These are phyloP conservation scores for Thielaviopsis punctulata DNA, from an alignment of 2,329 filamentous ascomycete genomes.

Conservation along the genomic window DNA sequence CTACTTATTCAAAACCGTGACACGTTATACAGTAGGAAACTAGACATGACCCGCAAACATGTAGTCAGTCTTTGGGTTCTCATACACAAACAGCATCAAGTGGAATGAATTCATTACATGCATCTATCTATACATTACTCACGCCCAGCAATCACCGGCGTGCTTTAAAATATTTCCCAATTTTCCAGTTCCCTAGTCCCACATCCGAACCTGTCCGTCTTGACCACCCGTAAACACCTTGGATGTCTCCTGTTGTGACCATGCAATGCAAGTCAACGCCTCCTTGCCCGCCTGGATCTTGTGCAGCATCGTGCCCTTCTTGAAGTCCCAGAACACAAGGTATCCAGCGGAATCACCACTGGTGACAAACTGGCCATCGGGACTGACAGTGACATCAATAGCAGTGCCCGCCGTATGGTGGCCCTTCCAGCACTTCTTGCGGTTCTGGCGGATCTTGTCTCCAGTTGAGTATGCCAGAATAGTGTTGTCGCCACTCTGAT, in stretches of 20 bases:
- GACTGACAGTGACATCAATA: slow-evolving; percentile 73
- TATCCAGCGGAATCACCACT: slow-evolving; percentile 78
- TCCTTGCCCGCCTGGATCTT: slow-evolving; percentile 77
- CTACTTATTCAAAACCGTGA: background rate
- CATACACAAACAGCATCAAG: background rate
- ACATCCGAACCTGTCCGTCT: slow-evolving; percentile 79
- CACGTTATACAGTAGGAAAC: background rate
- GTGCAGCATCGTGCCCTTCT: slow-evolving; percentile 98
- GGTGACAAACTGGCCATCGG: slow-evolving; percentile 81
- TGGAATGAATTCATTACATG: background rate
- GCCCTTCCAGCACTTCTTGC: slow-evolving; percentile 90
- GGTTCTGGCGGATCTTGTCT: slow-evolving; percentile 92
- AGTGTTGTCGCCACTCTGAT: slow-evolving; percentile 88
- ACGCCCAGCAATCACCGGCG: too few relatives aligned
- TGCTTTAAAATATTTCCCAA: too few relatives aligned
- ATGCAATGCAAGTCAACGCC: slow-evolving; percentile 71
- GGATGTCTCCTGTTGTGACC: slow-evolving; percentile 95
- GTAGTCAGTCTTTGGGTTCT: background rate
- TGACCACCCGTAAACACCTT: slow-evolving; percentile 84
- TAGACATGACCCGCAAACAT: background rate
- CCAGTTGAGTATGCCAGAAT: slow-evolving; percentile 89
- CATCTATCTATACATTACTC: too few relatives aligned
- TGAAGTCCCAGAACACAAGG: slow-evolving; percentile 98
- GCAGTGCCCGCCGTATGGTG: slow-evolving; percentile 93
- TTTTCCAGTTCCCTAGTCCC: too few relatives aligned